Evolutionary conservation across 2,329 filamentous ascomycete genomes (phyloP).

Genomic region (Aspergillus jensenii): DNA sequence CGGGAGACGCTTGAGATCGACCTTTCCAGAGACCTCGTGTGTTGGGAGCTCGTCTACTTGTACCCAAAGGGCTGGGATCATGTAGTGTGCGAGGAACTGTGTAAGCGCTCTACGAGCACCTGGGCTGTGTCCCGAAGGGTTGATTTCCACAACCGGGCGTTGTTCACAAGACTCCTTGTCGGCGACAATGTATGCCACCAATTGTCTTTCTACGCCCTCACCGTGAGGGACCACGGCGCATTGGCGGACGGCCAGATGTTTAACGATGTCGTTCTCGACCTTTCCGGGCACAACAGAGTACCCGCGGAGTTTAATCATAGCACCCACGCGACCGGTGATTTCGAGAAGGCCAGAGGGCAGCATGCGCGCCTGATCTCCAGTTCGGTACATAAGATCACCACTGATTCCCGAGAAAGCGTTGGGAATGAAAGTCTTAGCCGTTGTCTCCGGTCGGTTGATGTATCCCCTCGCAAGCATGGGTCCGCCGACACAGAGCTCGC

Average conservation of each 20-base stretch:
- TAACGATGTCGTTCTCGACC: slow-evolving; percentile 70
- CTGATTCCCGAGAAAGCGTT: slow-evolving; percentile 62
- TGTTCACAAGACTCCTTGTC: slow-evolving; percentile 59
- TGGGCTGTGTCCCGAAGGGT: slow-evolving; percentile 70
- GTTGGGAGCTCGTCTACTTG: slow-evolving; percentile 70
- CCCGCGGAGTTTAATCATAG: slow-evolving; percentile 78
- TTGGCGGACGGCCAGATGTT: slow-evolving; percentile 67
- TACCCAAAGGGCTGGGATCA: slow-evolving; percentile 79
- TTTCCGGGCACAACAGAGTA: slow-evolving; percentile 77
- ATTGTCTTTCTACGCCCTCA: slow-evolving; percentile 71
- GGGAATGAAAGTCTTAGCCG: slow-evolving; percentile 67
- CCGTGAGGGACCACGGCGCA: slow-evolving; percentile 73
- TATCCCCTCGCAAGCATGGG: slow-evolving; percentile 72
- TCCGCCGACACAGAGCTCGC: slow-evolving; percentile 77
- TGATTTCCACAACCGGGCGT: slow-evolving; percentile 64
- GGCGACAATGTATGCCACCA: slow-evolving; percentile 74
- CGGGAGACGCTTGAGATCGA: slow-evolving; percentile 70
- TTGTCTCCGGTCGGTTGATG: slow-evolving; percentile 75
- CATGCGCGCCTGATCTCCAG: slow-evolving; percentile 68
- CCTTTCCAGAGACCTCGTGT: slow-evolving; percentile 76
- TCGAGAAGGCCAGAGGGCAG: slow-evolving; percentile 68
- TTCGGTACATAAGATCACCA: slow-evolving; percentile 70
- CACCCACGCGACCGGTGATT: slow-evolving; percentile 72
- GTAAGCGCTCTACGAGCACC: slow-evolving; percentile 65
- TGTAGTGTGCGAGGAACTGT: slow-evolving; percentile 72